Evolutionary conservation across 169 alveolate genomes (phyloP), one percentile per base, ranked within the genome.

Genomic region (Perkinsus olseni): DNA sequence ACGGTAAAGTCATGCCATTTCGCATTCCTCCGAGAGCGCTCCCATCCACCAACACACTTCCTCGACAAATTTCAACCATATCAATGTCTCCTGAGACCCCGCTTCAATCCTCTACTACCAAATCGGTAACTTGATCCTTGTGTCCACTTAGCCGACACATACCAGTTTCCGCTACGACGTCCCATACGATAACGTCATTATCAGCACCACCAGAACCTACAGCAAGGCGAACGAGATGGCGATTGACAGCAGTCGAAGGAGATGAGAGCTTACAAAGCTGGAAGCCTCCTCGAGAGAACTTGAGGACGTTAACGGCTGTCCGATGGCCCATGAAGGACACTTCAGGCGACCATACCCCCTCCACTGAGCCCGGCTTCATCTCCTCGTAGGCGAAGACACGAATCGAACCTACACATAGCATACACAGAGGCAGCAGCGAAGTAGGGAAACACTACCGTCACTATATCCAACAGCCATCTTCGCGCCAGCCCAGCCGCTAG

Each of bases 121-220:
- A 92, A 51, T 95, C 98, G 37, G 97, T 96, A 34, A 97, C 97
- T 48, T 95, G 96, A 92, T 96, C 96, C 34, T 95, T 92, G 92
- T 97, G 98, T 3, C 98, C 98, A 38, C 96, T 96, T 36, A 96
- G 94, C 37, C 97, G 94, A 94, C 93, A 96, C 91, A 96, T 93
- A 20, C 99, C 98, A 40, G 93, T 93, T 74, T 97, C 98, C 20
- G 96, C 96, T n/a, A 95, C 93, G 34, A 95, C 93, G 92, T 97
- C 98, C 99, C 99, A 97, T 39, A 97, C 93, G 50, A 97, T 95
- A 11, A 97, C 91, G 92, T 97, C 96, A 38, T 97, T 96, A 91
- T 97, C 99, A 82, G 95, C 95, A 36, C 98, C 96, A 28, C 98
- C 98, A 34, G 97, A 95, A 62, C 97, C 94, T 38, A 97, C 92